phyloP scores from a whole-genome alignment of 768 basidiomycete genomes.

The Coprinopsis sp. region DNA sequence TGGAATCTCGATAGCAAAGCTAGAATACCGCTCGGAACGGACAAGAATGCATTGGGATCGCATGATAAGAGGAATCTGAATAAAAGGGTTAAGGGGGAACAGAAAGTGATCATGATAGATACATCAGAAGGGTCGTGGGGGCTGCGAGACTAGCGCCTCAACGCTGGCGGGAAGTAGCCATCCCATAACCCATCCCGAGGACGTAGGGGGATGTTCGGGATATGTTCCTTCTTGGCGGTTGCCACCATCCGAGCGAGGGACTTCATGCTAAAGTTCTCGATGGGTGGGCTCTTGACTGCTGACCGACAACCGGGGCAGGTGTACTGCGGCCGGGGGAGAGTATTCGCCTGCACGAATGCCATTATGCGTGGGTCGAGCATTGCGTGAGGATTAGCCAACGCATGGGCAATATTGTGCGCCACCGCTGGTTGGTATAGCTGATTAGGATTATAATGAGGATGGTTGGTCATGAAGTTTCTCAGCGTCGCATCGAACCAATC shows the following conservation, averaged over 20 bases:
- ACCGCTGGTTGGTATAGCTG: constrained; percentile 13
- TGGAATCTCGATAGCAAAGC: too few species aligned
- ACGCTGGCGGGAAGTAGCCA: constrained; percentile 39
- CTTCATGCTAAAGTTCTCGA: constrained; percentile 61
- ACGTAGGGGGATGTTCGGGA: constrained; percentile 26
- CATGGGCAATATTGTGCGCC: neutral
- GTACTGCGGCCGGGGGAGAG: constrained; percentile 44
- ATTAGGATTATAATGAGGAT: constrained; percentile 42
- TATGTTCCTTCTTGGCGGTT: constrained; percentile 41
- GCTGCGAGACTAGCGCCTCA: too few species aligned
- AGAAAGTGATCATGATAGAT: neutral
- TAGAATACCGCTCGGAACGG: too few species aligned
- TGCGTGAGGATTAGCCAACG: too few species aligned
- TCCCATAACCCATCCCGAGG: constrained; percentile 36
- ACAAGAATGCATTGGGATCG: neutral
- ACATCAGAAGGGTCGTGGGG: too few species aligned
- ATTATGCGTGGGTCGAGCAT: neutral
- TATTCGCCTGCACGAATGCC: constrained; percentile 5
- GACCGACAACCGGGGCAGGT: constrained; percentile 67
- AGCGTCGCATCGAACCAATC: constrained; percentile 51
- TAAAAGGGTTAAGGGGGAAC: neutral
- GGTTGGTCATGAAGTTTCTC: constrained; percentile 39
- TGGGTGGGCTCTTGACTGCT: constrained; percentile 42
- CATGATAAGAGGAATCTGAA: neutral
- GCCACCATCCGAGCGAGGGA: constrained; percentile 48